Percentiles rank a stretch among this genome's conserved stretches.
Evolutionary conservation across 78 protist genomes (phyloP).

Genomic region (Cavenderia fasciculata): DNA sequence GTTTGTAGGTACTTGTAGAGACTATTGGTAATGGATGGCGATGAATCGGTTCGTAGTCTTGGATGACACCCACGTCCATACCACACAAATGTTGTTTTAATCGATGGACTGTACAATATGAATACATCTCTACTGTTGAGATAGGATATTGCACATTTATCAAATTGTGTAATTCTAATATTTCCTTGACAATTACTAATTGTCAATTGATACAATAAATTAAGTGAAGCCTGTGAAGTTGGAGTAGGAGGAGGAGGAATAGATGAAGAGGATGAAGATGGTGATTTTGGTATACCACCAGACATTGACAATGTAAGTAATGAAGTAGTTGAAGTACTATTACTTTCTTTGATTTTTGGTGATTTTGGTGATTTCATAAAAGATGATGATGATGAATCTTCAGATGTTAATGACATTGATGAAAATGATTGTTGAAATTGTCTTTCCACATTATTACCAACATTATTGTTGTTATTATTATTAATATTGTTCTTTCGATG

Average conservation of each 20-base stretch:
- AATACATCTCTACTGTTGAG: slow-evolving; percentile 66
- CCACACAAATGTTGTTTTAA: slow-evolving; percentile 57
- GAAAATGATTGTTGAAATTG: too few relatives aligned
- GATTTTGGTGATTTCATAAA: too few relatives aligned
- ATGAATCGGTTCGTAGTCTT: neutral
- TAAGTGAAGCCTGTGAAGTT: neutral
- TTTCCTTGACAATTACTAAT: neutral
- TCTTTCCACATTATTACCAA: too few relatives aligned
- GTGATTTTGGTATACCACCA: too few relatives aligned
- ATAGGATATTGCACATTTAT: slow-evolving; percentile 14
- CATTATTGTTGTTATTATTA: too few relatives aligned
- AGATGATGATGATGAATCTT: too few relatives aligned
- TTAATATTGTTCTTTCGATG: slow-evolving; percentile 20
- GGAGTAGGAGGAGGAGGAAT: slow-evolving; percentile 7
- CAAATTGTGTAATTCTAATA: slow-evolving; percentile 17
- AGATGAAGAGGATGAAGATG: neutral
- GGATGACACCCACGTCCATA: slow-evolving; percentile 16
- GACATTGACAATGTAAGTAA: too few relatives aligned
- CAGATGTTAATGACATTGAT: too few relatives aligned
- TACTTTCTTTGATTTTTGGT: neutral
- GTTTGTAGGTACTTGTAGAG: slow-evolving; percentile 9
- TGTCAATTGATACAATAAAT: slow-evolving; percentile 11
- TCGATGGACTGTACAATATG: slow-evolving; percentile 11
- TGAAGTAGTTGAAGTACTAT: neutral
- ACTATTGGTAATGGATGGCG: neutral